Evolutionary conservation across 2,329 filamentous ascomycete genomes (phyloP).

Genomic region (Colletotrichum musicola): DNA sequence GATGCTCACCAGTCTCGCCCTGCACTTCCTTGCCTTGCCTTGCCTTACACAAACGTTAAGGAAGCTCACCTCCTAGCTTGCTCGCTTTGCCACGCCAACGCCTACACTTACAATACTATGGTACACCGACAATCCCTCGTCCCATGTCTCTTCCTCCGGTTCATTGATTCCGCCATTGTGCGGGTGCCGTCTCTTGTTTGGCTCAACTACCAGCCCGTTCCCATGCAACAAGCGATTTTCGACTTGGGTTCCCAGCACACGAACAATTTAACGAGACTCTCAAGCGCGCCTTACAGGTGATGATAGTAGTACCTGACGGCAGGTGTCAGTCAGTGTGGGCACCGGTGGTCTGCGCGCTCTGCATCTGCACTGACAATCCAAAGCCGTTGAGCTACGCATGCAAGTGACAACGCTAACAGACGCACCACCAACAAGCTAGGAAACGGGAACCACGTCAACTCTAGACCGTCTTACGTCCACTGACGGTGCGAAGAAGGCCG

Average conservation of each 20-base stretch:
- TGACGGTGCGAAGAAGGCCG: conserved; percentile 1
- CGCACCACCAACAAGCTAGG: conserved; percentile 19
- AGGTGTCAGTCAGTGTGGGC: conserved; percentile 28
- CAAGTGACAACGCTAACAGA: conserved; percentile 36
- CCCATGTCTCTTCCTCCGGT: background rate
- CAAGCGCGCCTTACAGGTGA: conserved; percentile 3
- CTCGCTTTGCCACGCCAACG: conserved; percentile 14
- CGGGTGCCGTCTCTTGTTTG: background rate
- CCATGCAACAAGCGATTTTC: background rate
- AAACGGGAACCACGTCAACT: conserved; percentile 34
- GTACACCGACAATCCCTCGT: background rate
- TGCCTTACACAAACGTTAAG: conserved; percentile 20
- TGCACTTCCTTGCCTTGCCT: background rate
- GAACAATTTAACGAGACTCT: background rate
- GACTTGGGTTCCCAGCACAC: conserved; percentile 5
- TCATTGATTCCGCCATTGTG: conserved; percentile 1
- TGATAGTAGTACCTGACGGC: conserved; percentile 32
- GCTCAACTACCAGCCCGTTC: conserved; percentile 5
- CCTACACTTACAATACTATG: background rate
- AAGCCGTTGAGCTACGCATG: conserved; percentile 33
- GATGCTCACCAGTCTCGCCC: conserved; percentile 1
- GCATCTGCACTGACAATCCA: conserved; percentile 29
- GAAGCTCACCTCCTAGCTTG: background rate
- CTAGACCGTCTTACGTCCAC: conserved; percentile 22
- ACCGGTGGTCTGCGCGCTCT: conserved; percentile 19